Evolutionary conservation across 352 stramenopile genomes (phyloP), one percentile per base, ranked within the genome.

Genomic region (Thalassiosira mediterranea): DNA sequence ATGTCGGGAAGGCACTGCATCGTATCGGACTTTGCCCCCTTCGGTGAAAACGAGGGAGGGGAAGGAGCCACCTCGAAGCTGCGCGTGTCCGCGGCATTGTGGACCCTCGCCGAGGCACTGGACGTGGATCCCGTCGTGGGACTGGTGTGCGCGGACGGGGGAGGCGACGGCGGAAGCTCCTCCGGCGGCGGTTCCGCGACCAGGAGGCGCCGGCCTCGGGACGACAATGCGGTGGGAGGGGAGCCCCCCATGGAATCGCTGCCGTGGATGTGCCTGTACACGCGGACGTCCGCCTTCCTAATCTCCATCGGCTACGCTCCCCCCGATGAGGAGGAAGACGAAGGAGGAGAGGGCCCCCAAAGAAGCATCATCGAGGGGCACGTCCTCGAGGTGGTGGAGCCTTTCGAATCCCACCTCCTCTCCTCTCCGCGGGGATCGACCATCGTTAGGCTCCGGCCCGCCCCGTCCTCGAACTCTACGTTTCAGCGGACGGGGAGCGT

Each of bases 181-280:
- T 19, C 4, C 11, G 10, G 19, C 4, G 26, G n/a, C 37, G 15
- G 57, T 31, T 37, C 1, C 48, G 31, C 25, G 52, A 53, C 8
- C n/a, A 59, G 0, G 47, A 56, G n/a, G 13, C 19, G 21, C 46
- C 34, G 13, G 25, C 1, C 34, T 47, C 23, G 29, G 56, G 44
- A 64, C 44, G 31, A 0, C 32, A 53, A 53, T 53, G 46, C 21
- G 31, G 1, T 4, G 1, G 46, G 46, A 17, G 31, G 4, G 17
- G 47, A 56, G 21, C n/a, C n/a, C n/a, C n/a, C n/a, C n/a, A 23
- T 2, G 29, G 19, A 37, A 4, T 40, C 42, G 4, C 31, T 88
- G 1, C 78, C 86, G 3, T 81, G 59, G 49, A 75, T 92, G 19
- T 90, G 83, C 71, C 21, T 92, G 7, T 92, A 92, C 46, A 84